Percentiles rank a stretch among this genome's conserved stretches.
Conservation (phyloP, 1,284 basidiomycete species). For the Marasmius oreades region DNA sequence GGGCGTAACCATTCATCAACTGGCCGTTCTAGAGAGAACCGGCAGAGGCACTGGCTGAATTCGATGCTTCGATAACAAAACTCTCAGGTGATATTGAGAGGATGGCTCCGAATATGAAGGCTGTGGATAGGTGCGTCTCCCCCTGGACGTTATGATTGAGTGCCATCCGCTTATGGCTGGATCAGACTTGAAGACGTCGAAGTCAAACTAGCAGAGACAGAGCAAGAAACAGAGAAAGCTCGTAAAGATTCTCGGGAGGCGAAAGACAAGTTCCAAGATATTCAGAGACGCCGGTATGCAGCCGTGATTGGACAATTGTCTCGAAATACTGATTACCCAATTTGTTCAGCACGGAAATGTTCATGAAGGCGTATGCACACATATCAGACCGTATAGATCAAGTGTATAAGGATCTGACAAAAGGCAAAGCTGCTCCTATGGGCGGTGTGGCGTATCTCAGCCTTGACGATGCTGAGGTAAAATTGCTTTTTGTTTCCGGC, state of each 20-base stretch:
- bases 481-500: conserved; percentile 17
- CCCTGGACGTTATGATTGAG: not conserved
- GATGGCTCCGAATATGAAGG: conserved; percentile 96
- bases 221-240: conserved; percentile 74
- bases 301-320: not conserved
- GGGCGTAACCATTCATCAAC: conserved; percentile 1
- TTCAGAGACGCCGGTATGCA: conserved; percentile 77
- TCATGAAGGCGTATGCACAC: conserved; percentile 96
- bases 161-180: conserved; percentile 33
- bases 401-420: conserved; percentile 98
- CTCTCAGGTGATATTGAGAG: conserved; percentile 84
- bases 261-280: conserved; percentile 85
- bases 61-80: conserved; percentile 76
- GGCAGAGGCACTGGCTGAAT: conserved; percentile 65
- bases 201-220: conserved; percentile 66
- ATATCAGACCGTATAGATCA: conserved; percentile 93
- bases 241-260: conserved; percentile 85
- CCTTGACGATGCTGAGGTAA: conserved; percentile 93
- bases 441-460: conserved; percentile 96
- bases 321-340: not conserved
- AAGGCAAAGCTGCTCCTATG: conserved; percentile 88
- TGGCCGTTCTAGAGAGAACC: conserved; percentile 52
- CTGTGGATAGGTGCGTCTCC: conserved; percentile 71
- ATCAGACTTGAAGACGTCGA: conserved; percentile 95
- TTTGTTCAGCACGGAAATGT: conserved; percentile 67